A percentile compares a stretch with the other conserved stretches of the same genome.
phyloP scores from a whole-genome alignment of 345 rosid genomes.

The Raphanus sativus region DNA sequence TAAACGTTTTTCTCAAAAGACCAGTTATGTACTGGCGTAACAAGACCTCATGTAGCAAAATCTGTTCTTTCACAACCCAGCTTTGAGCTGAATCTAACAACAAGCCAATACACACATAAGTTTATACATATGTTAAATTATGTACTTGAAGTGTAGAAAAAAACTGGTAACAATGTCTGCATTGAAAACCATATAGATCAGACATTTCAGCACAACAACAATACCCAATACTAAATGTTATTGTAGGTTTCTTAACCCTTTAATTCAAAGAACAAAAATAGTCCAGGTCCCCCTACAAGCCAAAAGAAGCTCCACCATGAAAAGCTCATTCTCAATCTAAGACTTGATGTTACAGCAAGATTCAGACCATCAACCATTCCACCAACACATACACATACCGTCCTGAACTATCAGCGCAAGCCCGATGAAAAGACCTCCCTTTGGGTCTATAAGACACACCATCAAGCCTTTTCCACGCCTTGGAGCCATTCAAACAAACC shows the following conservation, averaged over 20 bases:
- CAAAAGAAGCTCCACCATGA: constrained; percentile 62
- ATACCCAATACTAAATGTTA: not conserved
- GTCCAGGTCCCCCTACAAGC: too few species aligned
- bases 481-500: constrained; percentile 36
- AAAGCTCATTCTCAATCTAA: constrained; percentile 81
- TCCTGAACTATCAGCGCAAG: constrained; percentile 72
- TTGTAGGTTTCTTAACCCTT: not conserved
- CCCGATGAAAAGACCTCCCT: constrained; percentile 75
- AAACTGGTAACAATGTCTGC: not conserved
- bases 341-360: constrained; percentile 53
- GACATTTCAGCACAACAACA: not conserved
- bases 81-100: not conserved
- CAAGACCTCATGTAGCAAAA: not conserved
- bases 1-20: not conserved
- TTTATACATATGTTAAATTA: not conserved
- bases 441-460: constrained; percentile 56
- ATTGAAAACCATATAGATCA: not conserved
- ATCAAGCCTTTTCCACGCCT: constrained; percentile 64
- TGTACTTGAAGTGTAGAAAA: not conserved
- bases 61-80: not conserved
- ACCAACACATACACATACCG: constrained; percentile 68
- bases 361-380: constrained; percentile 84
- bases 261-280: not conserved
- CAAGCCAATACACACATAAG: not conserved
- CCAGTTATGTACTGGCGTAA: not conserved